Percentiles rank a stretch among this genome's conserved stretches.
These are phyloP conservation scores for Trichoderma erinaceum DNA, from an alignment of 495 filamentous ascomycete species.

Conservation along the genomic window DNA sequence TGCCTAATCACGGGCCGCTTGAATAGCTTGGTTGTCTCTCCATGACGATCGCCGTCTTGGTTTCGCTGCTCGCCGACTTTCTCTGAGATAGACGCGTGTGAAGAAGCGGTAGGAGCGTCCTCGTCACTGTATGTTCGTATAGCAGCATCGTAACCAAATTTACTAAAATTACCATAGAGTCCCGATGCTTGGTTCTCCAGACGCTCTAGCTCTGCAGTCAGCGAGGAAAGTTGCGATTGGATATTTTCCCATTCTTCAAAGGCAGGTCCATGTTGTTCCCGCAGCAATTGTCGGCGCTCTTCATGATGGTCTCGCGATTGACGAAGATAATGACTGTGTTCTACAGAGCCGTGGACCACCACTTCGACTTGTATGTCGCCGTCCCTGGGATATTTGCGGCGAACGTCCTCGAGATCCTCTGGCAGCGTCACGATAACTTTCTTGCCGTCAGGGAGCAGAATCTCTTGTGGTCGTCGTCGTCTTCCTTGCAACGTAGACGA, in stretches of 20 bases:
- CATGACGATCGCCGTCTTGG: constrained; percentile 38
- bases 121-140: constrained; percentile 37
- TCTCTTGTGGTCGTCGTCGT: constrained; percentile 38
- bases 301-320: constrained; percentile 45
- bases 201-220: constrained; percentile 46
- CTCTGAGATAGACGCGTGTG: background rate
- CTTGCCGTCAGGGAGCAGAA: constrained; percentile 47
- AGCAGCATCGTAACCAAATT: constrained; percentile 53
- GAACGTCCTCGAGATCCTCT: constrained; percentile 41
- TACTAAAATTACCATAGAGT: constrained; percentile 51
- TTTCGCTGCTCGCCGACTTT: constrained; percentile 24
- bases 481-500: constrained; percentile 1
- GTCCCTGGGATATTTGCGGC: constrained; percentile 29
- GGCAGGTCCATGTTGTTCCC: constrained; percentile 35
- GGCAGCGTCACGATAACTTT: constrained; percentile 50
- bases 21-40: constrained; percentile 44
- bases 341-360: constrained; percentile 46
- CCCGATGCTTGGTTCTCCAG: constrained; percentile 45
- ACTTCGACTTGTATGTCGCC: constrained; percentile 40
- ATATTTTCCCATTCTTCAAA: constrained; percentile 49
- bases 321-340: constrained; percentile 48
- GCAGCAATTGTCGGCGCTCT: constrained; percentile 34
- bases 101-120: background rate
- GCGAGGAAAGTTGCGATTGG: constrained; percentile 38
- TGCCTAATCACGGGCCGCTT: constrained; percentile 51